phyloP scores from a whole-genome alignment of 2,329 filamentous ascomycete species.

The Calonectria hawksworthii region DNA sequence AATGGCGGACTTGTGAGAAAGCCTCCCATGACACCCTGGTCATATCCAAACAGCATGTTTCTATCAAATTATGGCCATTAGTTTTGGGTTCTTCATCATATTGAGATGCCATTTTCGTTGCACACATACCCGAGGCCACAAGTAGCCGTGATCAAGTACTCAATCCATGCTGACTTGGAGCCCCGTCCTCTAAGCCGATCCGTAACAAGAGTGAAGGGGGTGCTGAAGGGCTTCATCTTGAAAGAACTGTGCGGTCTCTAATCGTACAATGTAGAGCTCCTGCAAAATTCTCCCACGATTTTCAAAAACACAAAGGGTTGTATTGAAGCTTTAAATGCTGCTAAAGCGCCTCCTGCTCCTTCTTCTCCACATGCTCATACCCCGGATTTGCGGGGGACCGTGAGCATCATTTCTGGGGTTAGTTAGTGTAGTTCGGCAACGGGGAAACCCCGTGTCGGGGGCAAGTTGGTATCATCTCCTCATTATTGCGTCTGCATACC shows the following conservation, averaged over 20 bases:
- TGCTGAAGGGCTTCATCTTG: not conserved
- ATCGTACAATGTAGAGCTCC: not conserved
- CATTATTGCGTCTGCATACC: not conserved
- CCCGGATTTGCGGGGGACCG: not conserved
- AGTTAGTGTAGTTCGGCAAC: not conserved
- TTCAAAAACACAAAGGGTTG: not conserved
- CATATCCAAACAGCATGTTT: constrained; percentile 1
- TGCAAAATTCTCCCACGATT: not conserved
- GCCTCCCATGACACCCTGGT: not conserved
- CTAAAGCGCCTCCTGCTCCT: not conserved
- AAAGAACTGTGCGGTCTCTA: not conserved
- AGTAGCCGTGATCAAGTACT: not conserved
- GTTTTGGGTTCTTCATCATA: not conserved
- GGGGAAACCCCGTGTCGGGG: not conserved
- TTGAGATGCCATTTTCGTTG: not conserved
- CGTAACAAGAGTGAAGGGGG: not conserved
- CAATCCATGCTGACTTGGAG: constrained; percentile 1
- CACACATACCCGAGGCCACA: not conserved
- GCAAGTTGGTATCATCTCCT: not conserved
- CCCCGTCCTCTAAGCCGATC: not conserved
- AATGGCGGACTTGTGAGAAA: constrained; percentile 1
- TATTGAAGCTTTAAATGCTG: not conserved
- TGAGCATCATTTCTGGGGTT: not conserved
- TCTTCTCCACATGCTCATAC: not conserved
- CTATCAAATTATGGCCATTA: not conserved